Evolutionary conservation across 495 filamentous ascomycete genomes (phyloP), one percentile per base, ranked within the genome.

Genomic region (Neurospora discreta): DNA sequence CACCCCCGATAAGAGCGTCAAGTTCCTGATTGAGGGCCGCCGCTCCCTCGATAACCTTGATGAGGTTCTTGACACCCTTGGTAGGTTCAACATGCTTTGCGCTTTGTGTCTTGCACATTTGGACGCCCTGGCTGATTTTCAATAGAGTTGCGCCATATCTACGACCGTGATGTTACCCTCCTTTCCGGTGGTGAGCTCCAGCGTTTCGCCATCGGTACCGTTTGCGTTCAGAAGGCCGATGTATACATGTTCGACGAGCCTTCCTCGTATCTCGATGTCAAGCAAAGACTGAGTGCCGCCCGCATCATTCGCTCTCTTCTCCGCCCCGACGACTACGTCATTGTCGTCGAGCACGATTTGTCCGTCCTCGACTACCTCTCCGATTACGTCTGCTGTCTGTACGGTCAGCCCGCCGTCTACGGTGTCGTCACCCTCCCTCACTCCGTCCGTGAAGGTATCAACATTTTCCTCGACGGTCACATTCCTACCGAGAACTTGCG

Each of bases 181-280:
- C 90, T 99, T 39, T 98, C 96, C 74, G 95, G 95, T 84, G 95
- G 95, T 86, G 95, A 99, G 81, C 88, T 99, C 78, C 94, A 99
- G 82, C 90, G 95, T 79, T 99, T 99, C 77, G 96, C 95, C 75
- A 97, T 99, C 74, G 95, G 91, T 76, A 89, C 94, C 68, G 92
- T 95, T 44, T 98, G 96, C 78, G 95, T 99, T 30, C 95, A 97
- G 80, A 89, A 97, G 75, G 95, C 94, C 43, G 95, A 98, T 83
- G 94, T 98, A 36, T 97, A 99, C 85, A 98, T 98, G 96, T 99
- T 99, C 77, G 95, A 99, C 80, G 95, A 99, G 85, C 96, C 96
- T 30, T 98, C 94, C 16, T 98, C 95, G 11, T 99, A 97, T 77
- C 89, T 99, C 39, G 96, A 99, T 77, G 94, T 97, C 78, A 97